Percentiles rank a stretch among this genome's conserved stretches.
These are phyloP conservation scores for Cutaneotrichosporon spelunceum DNA, from an alignment of 1,284 basidiomycete genomes.

Conservation along the genomic window DNA sequence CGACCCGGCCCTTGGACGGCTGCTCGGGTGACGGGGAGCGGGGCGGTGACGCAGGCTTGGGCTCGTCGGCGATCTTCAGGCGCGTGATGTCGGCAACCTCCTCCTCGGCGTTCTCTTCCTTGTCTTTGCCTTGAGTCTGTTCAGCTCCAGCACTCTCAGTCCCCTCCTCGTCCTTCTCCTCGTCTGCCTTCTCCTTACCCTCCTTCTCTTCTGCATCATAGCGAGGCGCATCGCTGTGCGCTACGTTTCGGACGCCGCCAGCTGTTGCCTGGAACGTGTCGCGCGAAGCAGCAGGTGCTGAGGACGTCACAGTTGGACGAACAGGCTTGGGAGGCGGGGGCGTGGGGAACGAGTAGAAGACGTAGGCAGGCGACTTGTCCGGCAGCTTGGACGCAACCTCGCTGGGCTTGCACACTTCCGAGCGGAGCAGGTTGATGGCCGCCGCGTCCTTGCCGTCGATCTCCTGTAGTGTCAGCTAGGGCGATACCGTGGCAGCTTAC, in stretches of 20 bases:
- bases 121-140: conserved; percentile 2
- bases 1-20: conserved; percentile 50
- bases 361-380: conserved; percentile 55
- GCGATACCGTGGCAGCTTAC: conserved; percentile 53
- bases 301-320: conserved; percentile 3
- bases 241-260: conserved; percentile 38
- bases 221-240: conserved; percentile 20
- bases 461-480: conserved; percentile 29
- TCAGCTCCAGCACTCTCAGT: conserved; percentile 6
- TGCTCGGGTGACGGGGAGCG: conserved; percentile 15
- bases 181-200: conserved; percentile 4
- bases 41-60: conserved; percentile 8
- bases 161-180: conserved; percentile 11
- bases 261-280: conserved; percentile 45
- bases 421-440: conserved; percentile 35
- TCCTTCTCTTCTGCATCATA: conserved; percentile 16
- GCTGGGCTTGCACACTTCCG: conserved; percentile 42
- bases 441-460: conserved; percentile 33
- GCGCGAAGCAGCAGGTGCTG: conserved; percentile 21
- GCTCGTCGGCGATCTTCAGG: conserved; percentile 16
- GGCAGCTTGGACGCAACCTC: conserved; percentile 53
- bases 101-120: conserved; percentile 12
- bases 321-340: conserved; percentile 37
- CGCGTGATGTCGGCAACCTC: conserved; percentile 13
- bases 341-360: conserved; percentile 68